Evolutionary conservation across 768 basidiomycete genomes (phyloP), one percentile per base, ranked within the genome.

Genomic region (Imleria badia): DNA sequence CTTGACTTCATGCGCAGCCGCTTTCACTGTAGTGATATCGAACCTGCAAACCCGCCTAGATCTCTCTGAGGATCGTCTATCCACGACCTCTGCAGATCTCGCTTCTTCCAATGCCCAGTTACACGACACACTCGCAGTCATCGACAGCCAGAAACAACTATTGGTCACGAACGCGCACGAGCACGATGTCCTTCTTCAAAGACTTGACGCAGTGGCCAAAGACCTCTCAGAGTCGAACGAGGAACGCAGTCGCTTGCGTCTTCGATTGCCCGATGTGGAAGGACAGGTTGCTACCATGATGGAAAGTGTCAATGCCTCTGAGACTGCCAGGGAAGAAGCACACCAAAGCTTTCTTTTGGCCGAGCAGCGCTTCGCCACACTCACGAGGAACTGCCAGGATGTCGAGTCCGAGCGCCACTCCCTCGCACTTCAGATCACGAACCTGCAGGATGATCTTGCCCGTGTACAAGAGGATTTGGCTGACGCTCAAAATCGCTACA

Each of bases 371-470:
- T 65, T 87, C 11, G 55, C 66, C 6, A 76, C 76, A n/a, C 63
- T 80, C 20, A 73, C 73, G 6, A 73, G 77, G 45, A 68, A 77
- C 15, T 75, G 83, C 14, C 80, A 85, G 42, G 75, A 80, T 38
- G 71, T 81, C 38, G 86, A 87, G 62, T 80, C 85, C 0, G 81
- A 87, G 61, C 83, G 88, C 23, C 78, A 86, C 58, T 82, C 86
- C 3, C 76, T 90, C 19, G 71, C 73, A n/a, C 76, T 88, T 12
- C 84, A 87, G 63, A 70, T 86, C 33, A 75, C 78, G 4, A 87
- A 89, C 52, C 69, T 89, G n/a, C 77, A 79, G 45, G 68, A 73
- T 34, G 89, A 91, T 56, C 74, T 90, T 14, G 66, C 74, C 8
- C 60, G 60, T 29, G 80, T 76, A 8, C 82, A 82, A 55, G 70